These are phyloP conservation scores for Fusarium mexicanum DNA, from an alignment of 2,329 filamentous ascomycete species.

Conservation along the genomic window DNA sequence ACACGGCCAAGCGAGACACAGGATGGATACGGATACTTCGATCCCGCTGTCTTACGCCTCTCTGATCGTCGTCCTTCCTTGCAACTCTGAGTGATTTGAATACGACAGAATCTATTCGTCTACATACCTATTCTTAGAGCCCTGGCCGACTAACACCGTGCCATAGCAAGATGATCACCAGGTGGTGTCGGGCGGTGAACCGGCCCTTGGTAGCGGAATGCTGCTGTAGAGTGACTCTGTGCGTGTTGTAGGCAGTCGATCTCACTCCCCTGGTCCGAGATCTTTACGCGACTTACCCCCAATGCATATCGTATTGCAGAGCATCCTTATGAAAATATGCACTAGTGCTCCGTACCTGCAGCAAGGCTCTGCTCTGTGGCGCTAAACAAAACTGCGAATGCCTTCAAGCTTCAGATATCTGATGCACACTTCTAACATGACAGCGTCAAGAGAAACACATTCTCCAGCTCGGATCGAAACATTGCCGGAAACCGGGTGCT, in stretches of 20 bases:
- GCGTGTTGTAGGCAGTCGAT: constrained; percentile 13
- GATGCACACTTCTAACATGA: constrained; percentile 30
- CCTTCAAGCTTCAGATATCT: constrained; percentile 27
- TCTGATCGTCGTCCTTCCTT: constrained; percentile 12
- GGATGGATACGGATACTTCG: constrained; percentile 1
- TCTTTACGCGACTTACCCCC: constrained; percentile 10
- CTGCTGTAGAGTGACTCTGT: background rate
- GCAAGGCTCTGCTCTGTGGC: constrained; percentile 2
- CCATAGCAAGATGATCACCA: constrained; percentile 21
- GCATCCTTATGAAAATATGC: constrained; percentile 8
- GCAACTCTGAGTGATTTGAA: background rate
- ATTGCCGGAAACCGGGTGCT: constrained; percentile 24
- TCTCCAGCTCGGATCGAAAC: constrained; percentile 15
- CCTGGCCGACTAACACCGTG: constrained; percentile 22
- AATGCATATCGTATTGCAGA: constrained; percentile 5
- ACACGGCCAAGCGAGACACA: constrained; percentile 16
- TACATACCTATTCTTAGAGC: constrained; percentile 24
- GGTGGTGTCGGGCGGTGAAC: constrained; percentile 25
- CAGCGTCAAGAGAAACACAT: constrained; percentile 28
- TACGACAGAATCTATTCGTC: constrained; percentile 3
- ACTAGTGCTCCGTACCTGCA: constrained; percentile 1
- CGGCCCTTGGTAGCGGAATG: constrained; percentile 23
- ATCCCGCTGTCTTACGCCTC: constrained; percentile 15
- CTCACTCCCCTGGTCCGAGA: constrained; percentile 27
- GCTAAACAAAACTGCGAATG: constrained; percentile 24